These are phyloP conservation scores for Starmerella tilneyi DNA, from an alignment of 805 yeast genomes.

Conservation along the genomic window DNA sequence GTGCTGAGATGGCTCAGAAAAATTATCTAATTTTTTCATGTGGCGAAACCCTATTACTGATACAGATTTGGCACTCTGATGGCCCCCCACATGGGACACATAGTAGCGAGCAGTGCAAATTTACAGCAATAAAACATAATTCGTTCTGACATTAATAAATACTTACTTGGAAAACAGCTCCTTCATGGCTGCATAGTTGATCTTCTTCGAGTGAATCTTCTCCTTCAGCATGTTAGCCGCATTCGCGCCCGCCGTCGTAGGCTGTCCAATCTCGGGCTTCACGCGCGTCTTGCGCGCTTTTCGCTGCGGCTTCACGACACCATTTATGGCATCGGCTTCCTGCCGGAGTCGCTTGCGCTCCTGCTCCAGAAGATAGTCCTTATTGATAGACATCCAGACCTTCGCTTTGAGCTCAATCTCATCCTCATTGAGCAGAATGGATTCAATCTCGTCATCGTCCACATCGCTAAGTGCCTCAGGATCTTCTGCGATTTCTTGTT, in stretches of 20 bases:
- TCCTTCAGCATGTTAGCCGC: conserved; percentile 67
- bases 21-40: conserved; percentile 8
- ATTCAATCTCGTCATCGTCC: conserved; percentile 70
- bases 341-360: conserved; percentile 72
- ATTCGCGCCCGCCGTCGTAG: conserved; percentile 61
- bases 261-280: conserved; percentile 29
- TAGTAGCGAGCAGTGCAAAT: background rate
- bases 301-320: conserved; percentile 47
- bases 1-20: background rate
- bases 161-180: conserved; percentile 26
- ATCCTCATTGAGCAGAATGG: conserved; percentile 51
- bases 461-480: conserved; percentile 60
- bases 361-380: conserved; percentile 74
- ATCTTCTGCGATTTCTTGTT: conserved; percentile 37
- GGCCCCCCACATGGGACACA: background rate
- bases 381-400: conserved; percentile 83
- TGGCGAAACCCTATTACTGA: background rate
- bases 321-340: conserved; percentile 81
- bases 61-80: background rate
- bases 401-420: conserved; percentile 67
- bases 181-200: conserved; percentile 75
- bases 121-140: background rate
- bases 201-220: conserved; percentile 73
- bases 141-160: background rate
- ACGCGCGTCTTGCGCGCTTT: conserved; percentile 32